phyloP scores from a whole-genome alignment of 2,329 filamentous ascomycete genomes.

The Dactylellina haptotyla region DNA sequence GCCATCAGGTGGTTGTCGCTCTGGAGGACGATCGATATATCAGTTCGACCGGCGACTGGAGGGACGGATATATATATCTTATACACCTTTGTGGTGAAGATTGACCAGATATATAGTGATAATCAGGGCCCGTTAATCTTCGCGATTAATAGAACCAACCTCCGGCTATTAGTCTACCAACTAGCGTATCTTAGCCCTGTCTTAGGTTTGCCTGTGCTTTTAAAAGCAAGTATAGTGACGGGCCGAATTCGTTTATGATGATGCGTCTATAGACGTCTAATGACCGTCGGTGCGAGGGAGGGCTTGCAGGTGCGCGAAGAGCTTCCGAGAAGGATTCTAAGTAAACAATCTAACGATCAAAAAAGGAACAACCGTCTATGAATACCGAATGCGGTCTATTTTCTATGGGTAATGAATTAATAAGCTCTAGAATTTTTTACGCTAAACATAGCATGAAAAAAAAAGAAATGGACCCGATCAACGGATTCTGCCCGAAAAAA shows the following conservation, averaged over 20 bases:
- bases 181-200: conserved; percentile 46
- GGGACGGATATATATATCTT: conserved; percentile 47
- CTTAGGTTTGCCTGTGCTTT: conserved; percentile 20
- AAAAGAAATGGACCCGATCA: conserved; percentile 52
- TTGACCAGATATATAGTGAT: background rate
- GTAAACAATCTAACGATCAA: conserved; percentile 17
- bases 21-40: conserved; percentile 43
- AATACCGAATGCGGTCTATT: conserved; percentile 35
- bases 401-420: conserved; percentile 24
- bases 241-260: background rate
- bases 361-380: conserved; percentile 37
- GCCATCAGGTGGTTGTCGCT: conserved; percentile 37
- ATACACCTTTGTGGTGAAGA: conserved; percentile 18
- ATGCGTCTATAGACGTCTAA: no score
- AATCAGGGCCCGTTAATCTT: conserved; percentile 27
- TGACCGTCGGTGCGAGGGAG: conserved; percentile 24
- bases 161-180: conserved; percentile 38
- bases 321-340: conserved; percentile 38
- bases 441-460: conserved; percentile 28
- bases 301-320: conserved; percentile 49
- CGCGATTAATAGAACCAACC: conserved; percentile 25
- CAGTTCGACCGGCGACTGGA: conserved; percentile 38
- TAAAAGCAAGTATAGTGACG: conserved; percentile 2
- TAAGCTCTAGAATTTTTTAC: conserved; percentile 22
- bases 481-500: conserved; percentile 51